These are phyloP conservation scores for Xerophyta viscosa DNA, from an alignment of 106 monocot species.

Conservation along the genomic window DNA sequence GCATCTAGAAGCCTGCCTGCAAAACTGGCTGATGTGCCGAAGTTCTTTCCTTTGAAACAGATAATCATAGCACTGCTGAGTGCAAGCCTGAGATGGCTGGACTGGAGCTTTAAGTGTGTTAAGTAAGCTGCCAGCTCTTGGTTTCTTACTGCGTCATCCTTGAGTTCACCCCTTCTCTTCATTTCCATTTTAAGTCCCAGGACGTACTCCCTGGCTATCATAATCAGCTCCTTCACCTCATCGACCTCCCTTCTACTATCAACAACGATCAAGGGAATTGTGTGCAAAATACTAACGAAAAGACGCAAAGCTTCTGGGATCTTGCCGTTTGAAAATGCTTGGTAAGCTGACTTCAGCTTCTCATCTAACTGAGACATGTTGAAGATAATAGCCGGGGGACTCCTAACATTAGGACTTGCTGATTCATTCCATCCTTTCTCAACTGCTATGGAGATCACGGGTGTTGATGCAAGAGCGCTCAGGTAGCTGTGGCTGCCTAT, in stretches of 20 bases:
- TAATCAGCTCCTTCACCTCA: slow-evolving; percentile 84
- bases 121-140: slow-evolving; percentile 89
- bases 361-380: slow-evolving; percentile 76
- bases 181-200: slow-evolving; percentile 75
- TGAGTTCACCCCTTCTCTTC: slow-evolving; percentile 62
- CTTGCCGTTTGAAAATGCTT: slow-evolving; percentile 58
- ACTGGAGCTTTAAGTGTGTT: slow-evolving; percentile 82
- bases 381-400: slow-evolving; percentile 68
- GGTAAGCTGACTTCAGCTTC: slow-evolving; percentile 66
- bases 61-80: slow-evolving; percentile 68
- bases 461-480: slow-evolving; percentile 37
- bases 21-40: slow-evolving; percentile 64
- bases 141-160: slow-evolving; percentile 45
- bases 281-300: slow-evolving; percentile 65
- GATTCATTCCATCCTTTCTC: slow-evolving; percentile 84
- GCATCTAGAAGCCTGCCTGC: slow-evolving; percentile 75
- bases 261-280: slow-evolving; percentile 77
- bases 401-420: slow-evolving; percentile 59
- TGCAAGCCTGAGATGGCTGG: slow-evolving; percentile 54
- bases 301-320: slow-evolving; percentile 64
- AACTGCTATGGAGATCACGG: slow-evolving; percentile 52
- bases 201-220: slow-evolving; percentile 64
- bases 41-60: slow-evolving; percentile 65
- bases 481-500: slow-evolving; percentile 71
- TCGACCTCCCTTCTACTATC: slow-evolving; percentile 86